Evolutionary conservation across 371 early-diverging fungal species (phyloP).

Genomic region (Dentiscutata heterogama): DNA sequence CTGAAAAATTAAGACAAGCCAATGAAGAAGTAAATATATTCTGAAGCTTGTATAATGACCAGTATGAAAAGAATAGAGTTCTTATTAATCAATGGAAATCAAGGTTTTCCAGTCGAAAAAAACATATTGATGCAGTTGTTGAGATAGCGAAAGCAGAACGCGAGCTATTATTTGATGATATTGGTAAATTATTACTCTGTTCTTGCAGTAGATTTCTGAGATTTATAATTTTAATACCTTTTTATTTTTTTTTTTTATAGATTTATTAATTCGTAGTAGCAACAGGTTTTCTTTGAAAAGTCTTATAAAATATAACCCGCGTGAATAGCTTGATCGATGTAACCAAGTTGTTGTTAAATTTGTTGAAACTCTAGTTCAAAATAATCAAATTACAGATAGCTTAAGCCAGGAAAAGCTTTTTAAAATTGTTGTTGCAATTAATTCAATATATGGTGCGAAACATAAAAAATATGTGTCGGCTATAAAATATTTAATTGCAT

Average conservation of each 20-base stretch:
- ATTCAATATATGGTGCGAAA: conserved; percentile 25
- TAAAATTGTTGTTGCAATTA: conserved; percentile 18
- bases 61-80: neutral
- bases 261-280: conserved; percentile 20
- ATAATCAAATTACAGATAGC: neutral
- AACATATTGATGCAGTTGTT: conserved; percentile 19
- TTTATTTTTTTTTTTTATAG: neutral
- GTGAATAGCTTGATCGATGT: neutral
- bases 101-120: conserved; percentile 2
- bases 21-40: neutral
- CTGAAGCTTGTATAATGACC: neutral
- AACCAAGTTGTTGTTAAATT: conserved; percentile 33
- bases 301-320: neutral
- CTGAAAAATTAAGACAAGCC: neutral
- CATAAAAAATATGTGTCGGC: conserved; percentile 36
- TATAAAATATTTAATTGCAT: neutral
- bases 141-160: conserved; percentile 12
- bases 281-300: conserved; percentile 15
- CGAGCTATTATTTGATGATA: conserved; percentile 10
- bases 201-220: no score
- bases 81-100: conserved; percentile 16
- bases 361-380: conserved; percentile 33
- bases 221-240: no score
- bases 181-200: neutral
- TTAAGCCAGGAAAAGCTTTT: conserved; percentile 26